phyloP scores from a whole-genome alignment of 495 filamentous ascomycete species.

The Aspergillus coremiiformis region DNA sequence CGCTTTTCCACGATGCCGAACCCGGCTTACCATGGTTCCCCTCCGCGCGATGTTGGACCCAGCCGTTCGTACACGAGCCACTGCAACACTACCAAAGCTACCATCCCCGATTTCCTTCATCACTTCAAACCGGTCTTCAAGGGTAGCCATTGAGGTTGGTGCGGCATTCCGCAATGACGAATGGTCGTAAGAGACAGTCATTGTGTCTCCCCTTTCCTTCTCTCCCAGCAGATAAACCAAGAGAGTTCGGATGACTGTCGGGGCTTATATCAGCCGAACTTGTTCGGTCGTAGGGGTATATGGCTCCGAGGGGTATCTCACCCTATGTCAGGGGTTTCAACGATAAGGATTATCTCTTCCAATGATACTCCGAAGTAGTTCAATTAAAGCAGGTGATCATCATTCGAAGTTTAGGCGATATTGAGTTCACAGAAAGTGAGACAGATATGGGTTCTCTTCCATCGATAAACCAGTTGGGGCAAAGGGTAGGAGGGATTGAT shows the following conservation, averaged over 20 bases:
- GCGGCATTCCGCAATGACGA: slow-evolving; percentile 49
- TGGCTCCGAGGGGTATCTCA: background rate
- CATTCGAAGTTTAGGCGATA: slow-evolving; percentile 15
- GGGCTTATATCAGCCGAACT: slow-evolving; percentile 4
- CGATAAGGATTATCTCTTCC: slow-evolving; percentile 12
- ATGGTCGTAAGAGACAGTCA: slow-evolving; percentile 61
- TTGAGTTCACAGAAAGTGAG: slow-evolving; percentile 9
- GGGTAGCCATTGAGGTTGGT: slow-evolving; percentile 42
- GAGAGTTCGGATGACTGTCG: slow-evolving; percentile 12
- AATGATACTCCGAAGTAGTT: slow-evolving; percentile 12
- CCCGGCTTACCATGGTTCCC: slow-evolving; percentile 75
- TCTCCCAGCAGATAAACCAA: slow-evolving; percentile 43
- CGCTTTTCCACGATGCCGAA: slow-evolving; percentile 9
- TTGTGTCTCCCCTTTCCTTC: slow-evolving; percentile 37
- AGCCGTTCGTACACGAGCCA: slow-evolving; percentile 83
- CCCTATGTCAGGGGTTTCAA: slow-evolving; percentile 10
- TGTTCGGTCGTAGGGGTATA: background rate
- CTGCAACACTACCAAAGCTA: slow-evolving; percentile 91
- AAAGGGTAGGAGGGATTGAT: slow-evolving; percentile 3
- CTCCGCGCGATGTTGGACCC: slow-evolving; percentile 82
- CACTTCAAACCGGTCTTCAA: slow-evolving; percentile 90
- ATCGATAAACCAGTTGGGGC: slow-evolving; percentile 8
- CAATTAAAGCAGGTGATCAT: slow-evolving; percentile 19
- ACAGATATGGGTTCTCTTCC: slow-evolving; percentile 9
- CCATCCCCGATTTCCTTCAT: slow-evolving; percentile 98